phyloP scores from a whole-genome alignment of 441 rosid species.

The Omphalea diandra region DNA sequence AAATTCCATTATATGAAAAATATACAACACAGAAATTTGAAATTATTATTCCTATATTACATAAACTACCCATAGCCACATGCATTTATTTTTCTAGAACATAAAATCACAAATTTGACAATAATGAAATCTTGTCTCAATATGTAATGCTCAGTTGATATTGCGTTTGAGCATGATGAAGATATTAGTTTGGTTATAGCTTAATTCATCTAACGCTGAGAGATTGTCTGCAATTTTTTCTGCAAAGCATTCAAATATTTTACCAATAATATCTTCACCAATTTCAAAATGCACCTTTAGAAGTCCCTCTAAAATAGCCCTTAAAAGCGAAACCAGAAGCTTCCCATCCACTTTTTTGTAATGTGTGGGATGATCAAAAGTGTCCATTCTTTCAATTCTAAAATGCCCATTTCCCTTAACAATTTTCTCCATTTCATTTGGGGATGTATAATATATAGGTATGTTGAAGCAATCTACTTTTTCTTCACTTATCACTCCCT shows the following conservation, averaged over 20 bases:
- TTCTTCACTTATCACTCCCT: constrained; percentile 30
- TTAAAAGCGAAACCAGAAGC: background rate
- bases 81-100: too few species aligned
- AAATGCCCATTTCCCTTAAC: constrained; percentile 22
- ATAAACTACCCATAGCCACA: too few species aligned
- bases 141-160: too few species aligned
- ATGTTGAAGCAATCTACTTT: constrained; percentile 32
- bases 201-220: background rate
- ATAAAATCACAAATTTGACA: too few species aligned
- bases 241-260: constrained; percentile 2
- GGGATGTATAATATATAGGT: constrained; percentile 4
- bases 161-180: background rate
- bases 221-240: background rate
- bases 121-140: too few species aligned
- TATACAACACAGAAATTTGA: too few species aligned
- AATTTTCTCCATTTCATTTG: constrained; percentile 16
- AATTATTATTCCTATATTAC: too few species aligned
- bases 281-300: constrained; percentile 11
- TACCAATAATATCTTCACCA: background rate
- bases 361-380: constrained; percentile 3
- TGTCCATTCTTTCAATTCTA: constrained; percentile 20
- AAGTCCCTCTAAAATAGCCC: constrained; percentile 1
- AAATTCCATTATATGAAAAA: too few species aligned
- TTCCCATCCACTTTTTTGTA: background rate
- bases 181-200: background rate